A percentile compares a stretch with the other conserved stretches of the same genome.
Evolutionary conservation across 2,329 filamentous ascomycete species (phyloP).

Genomic region (Pleoardoris graminearum): DNA sequence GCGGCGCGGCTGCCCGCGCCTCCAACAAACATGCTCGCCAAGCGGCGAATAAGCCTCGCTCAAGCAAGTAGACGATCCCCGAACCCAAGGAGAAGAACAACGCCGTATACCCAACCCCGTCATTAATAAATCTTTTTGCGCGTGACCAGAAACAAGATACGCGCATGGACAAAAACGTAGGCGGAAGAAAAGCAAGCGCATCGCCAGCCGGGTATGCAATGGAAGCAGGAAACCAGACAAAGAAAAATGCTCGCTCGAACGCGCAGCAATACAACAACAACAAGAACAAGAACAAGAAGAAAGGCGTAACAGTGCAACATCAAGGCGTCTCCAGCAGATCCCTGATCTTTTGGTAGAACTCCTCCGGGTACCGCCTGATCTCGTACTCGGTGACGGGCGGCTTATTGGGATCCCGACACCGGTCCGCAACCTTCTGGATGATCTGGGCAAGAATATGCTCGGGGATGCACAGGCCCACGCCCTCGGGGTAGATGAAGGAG

Average conservation of each 20-base stretch:
- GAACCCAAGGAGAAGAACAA: no score
- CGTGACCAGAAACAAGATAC: no score
- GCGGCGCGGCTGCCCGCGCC: no score
- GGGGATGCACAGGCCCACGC: conserved; percentile 52
- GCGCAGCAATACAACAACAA: neutral
- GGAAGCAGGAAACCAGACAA: neutral
- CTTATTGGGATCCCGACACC: conserved; percentile 57
- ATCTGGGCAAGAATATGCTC: conserved; percentile 64
- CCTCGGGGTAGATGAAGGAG: conserved; percentile 62
- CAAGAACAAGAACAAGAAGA: no score
- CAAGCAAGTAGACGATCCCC: no score
- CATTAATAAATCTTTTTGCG: no score
- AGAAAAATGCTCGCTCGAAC: neutral
- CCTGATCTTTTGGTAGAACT: conserved; percentile 54
- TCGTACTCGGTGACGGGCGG: conserved; percentile 62
- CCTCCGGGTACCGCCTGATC: conserved; percentile 50
- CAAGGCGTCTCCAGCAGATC: conserved; percentile 39
- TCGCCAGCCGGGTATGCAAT: no score
- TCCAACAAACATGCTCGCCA: no score
- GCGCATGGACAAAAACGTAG: no score
- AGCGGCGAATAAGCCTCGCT: no score
- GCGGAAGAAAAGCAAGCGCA: no score
- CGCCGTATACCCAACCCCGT: no score
- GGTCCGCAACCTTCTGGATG: conserved; percentile 62
- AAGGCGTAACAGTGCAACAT: neutral